Conservation (phyloP, 768 basidiomycete species). For the Tylopilus vinaceipallidus region DNA sequence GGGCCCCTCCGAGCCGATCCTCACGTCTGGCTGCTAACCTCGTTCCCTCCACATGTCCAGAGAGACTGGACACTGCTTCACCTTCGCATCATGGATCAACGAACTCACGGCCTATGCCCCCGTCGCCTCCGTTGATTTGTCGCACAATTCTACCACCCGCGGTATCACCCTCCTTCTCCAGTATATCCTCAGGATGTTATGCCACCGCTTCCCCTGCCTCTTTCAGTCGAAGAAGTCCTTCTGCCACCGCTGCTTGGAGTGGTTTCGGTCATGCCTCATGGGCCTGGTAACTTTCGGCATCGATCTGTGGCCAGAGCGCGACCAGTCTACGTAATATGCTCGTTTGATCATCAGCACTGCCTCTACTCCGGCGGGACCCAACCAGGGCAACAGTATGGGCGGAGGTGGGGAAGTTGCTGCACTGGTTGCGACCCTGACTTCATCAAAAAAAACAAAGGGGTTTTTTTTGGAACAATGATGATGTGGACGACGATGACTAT, state of each 20-base stretch:
- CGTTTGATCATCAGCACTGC: conserved; percentile 31
- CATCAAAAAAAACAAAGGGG: conserved; percentile 80
- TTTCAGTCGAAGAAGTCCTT: conserved; percentile 25
- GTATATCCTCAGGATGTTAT: conserved; percentile 18
- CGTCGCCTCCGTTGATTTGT: conserved; percentile 18
- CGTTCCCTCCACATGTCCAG: conserved; percentile 30
- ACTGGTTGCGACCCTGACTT: conserved; percentile 79
- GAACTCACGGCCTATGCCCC: conserved; percentile 33
- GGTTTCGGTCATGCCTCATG: conserved; percentile 39
- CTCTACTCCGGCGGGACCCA: conserved; percentile 34
- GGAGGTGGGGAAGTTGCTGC: conserved; percentile 74
- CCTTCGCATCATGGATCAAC: too few relatives aligned
- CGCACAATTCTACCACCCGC: conserved; percentile 33
- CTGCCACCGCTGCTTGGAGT: conserved; percentile 34
- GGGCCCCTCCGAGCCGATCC: conserved; percentile 33
- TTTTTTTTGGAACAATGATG: conserved; percentile 85
- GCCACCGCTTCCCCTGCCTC: conserved; percentile 38
- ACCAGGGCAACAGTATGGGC: conserved; percentile 30
- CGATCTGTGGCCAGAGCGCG: conserved; percentile 81
- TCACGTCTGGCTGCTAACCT: conserved; percentile 30
- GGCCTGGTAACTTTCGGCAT: conserved; percentile 68
- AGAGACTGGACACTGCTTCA: conserved; percentile 26
- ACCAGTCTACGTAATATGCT: conserved; percentile 58
- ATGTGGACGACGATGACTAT: conserved; percentile 74
- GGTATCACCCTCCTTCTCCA: conserved; percentile 28